Evolutionary conservation across 2,329 filamentous ascomycete species (phyloP).

Genomic region (Diaporthe ilicicola): DNA sequence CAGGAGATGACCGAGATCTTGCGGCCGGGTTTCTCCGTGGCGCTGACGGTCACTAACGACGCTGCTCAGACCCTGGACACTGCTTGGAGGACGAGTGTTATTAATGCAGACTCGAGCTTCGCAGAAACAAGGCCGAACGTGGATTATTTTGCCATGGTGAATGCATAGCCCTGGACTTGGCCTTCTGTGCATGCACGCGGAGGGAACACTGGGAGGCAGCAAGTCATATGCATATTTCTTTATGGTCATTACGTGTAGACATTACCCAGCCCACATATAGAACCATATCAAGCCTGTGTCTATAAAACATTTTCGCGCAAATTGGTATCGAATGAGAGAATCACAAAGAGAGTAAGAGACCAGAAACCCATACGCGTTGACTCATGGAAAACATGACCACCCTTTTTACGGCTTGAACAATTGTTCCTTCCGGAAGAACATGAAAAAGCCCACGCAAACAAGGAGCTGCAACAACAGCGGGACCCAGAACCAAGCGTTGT

Average conservation of each 20-base stretch:
- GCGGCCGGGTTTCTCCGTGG: constrained; percentile 39
- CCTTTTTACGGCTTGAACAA: constrained; percentile 56
- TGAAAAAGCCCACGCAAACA: constrained; percentile 65
- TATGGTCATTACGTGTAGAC: constrained; percentile 6
- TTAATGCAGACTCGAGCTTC: background rate
- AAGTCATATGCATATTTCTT: background rate
- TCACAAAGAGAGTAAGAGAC: background rate
- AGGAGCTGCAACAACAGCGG: constrained; percentile 64
- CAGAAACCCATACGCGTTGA: background rate
- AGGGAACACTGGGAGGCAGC: background rate
- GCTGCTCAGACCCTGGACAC: constrained; percentile 34
- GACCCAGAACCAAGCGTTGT: constrained; percentile 68
- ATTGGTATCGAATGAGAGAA: constrained; percentile 22
- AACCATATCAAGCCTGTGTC: constrained; percentile 6
- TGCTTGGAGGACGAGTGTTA: constrained; percentile 38
- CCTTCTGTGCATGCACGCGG: no score
- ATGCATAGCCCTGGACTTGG: constrained; percentile 32
- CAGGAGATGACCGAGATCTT: constrained; percentile 65
- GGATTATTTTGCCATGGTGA: constrained; percentile 41
- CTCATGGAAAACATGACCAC: no score
- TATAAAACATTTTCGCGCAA: background rate
- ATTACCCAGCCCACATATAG: background rate
- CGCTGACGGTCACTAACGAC: constrained; percentile 36
- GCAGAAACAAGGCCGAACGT: constrained; percentile 31
- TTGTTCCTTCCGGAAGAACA: constrained; percentile 66